Percentiles rank a stretch among this genome's conserved stretches.
phyloP scores from a whole-genome alignment of 129 eudicot genomes.

The sunflower (Helianthus annuus) region DNA sequence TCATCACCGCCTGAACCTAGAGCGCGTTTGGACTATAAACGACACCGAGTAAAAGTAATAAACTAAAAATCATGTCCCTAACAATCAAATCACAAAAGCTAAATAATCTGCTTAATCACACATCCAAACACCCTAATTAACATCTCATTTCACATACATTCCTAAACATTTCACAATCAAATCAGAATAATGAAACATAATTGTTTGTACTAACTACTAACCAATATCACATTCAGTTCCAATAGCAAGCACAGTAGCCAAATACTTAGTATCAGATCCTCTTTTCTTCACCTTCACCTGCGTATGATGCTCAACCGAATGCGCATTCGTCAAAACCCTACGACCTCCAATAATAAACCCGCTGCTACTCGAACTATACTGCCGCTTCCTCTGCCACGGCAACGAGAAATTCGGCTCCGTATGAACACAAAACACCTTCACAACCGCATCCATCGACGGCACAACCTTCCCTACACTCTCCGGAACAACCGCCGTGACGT shows the following conservation, averaged over 20 bases:
- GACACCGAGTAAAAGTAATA: neutral
- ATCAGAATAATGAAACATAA: neutral
- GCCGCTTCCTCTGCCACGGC: slow-evolving; percentile 61
- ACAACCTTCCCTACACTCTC: slow-evolving; percentile 43
- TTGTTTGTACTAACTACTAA: neutral
- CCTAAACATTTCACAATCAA: no score
- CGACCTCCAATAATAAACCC: slow-evolving; percentile 52
- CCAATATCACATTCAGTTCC: slow-evolving; percentile 67
- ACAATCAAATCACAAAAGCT: no score
- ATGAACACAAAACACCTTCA: slow-evolving; percentile 56
- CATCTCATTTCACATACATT: no score
- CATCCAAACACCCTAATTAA: no score
- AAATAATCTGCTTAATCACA: no score
- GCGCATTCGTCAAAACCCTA: slow-evolving; percentile 61
- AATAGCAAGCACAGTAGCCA: slow-evolving; percentile 56
- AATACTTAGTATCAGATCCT: slow-evolving; percentile 51
- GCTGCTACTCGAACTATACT: slow-evolving; percentile 60
- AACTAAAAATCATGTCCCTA: neutral
- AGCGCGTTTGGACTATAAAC: neutral
- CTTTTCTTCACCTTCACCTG: slow-evolving; percentile 59
- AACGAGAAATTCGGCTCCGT: slow-evolving; percentile 59
- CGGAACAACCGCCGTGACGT: slow-evolving; percentile 12
- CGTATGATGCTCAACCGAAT: slow-evolving; percentile 60
- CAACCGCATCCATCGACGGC: slow-evolving; percentile 64
- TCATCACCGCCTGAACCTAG: no score